phyloP scores from a whole-genome alignment of 345 rosid genomes.

The Gossypioides kirkii region DNA sequence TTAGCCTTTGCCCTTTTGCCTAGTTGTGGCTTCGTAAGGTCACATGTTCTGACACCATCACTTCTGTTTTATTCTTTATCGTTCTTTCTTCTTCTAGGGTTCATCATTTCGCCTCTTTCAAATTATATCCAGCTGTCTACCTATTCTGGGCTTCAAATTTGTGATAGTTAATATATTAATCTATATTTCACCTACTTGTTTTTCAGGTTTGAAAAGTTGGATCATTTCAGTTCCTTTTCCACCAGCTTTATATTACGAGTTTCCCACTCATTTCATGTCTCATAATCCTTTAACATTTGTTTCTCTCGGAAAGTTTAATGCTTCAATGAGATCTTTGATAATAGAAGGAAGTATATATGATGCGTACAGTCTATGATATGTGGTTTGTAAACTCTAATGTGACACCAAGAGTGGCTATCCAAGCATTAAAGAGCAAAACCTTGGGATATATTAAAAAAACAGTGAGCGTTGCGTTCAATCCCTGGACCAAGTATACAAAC shows the following conservation, averaged over 20 bases:
- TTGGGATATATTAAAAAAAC: background rate
- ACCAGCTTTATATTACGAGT: background rate
- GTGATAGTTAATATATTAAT: background rate
- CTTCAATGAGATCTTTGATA: background rate
- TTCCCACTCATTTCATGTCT: background rate
- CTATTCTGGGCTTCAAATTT: background rate
- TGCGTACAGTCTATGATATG: background rate
- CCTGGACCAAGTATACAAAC: slow-evolving; percentile 8
- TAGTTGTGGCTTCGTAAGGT: slow-evolving; percentile 14
- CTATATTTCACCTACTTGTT: background rate
- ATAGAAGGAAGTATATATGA: background rate
- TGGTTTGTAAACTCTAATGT: background rate
- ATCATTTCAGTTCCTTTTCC: background rate
- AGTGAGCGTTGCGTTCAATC: background rate
- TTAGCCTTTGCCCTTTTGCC: background rate
- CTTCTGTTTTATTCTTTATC: slow-evolving; percentile 37
- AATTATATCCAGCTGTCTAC: slow-evolving; percentile 9
- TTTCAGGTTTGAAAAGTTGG: background rate
- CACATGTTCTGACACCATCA: slow-evolving; percentile 48
- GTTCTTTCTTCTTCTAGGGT: slow-evolving; percentile 24
- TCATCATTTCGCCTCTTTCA: slow-evolving; percentile 2
- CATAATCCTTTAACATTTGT: background rate
- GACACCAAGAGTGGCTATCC: background rate
- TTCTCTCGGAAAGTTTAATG: background rate
- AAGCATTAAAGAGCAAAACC: background rate